Conservation (phyloP, 495 filamentous ascomycete species). For the Annulohypoxylon nitens region DNA sequence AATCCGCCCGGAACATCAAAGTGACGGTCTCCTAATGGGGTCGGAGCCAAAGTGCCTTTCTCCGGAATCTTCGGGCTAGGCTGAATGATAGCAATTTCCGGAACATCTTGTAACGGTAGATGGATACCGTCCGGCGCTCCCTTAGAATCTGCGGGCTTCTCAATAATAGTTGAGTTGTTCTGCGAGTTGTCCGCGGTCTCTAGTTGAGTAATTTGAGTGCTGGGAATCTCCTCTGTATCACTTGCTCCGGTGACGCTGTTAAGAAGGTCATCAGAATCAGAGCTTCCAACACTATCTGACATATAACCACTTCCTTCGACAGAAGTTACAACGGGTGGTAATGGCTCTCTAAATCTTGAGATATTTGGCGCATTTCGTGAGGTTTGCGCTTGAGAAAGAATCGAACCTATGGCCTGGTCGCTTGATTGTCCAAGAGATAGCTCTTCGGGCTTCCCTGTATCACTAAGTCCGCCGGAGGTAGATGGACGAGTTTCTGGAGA, state of each 20-base stretch:
- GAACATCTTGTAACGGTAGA: constrained; percentile 30
- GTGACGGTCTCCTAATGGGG: constrained; percentile 29
- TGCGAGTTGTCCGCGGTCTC: constrained; percentile 27
- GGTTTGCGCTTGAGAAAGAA: constrained; percentile 67
- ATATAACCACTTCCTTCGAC: constrained; percentile 71
- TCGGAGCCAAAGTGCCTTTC: constrained; percentile 13
- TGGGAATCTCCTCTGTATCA: constrained; percentile 45
- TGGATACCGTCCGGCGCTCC: neutral
- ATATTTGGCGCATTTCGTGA: constrained; percentile 61
- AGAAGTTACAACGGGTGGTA: constrained; percentile 75
- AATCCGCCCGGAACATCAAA: constrained; percentile 62
- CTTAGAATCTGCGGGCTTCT: constrained; percentile 8
- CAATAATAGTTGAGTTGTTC: constrained; percentile 19
- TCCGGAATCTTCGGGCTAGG: constrained; percentile 51
- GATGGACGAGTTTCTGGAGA: constrained; percentile 46
- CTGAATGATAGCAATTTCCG: constrained; percentile 55
- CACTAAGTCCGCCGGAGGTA: constrained; percentile 29
- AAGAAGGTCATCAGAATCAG: constrained; percentile 43
- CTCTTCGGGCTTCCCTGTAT: constrained; percentile 48
- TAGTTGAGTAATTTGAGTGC: constrained; percentile 36
- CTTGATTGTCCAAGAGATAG: constrained; percentile 63
- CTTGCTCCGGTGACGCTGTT: constrained; percentile 30
- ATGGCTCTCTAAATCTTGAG: constrained; percentile 66
- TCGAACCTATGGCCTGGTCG: constrained; percentile 73
- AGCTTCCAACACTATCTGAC: constrained; percentile 58